Evolutionary conservation across 2,329 filamentous ascomycete genomes (phyloP), one percentile per base, ranked within the genome.

Genomic region (Anthostomella pinea): DNA sequence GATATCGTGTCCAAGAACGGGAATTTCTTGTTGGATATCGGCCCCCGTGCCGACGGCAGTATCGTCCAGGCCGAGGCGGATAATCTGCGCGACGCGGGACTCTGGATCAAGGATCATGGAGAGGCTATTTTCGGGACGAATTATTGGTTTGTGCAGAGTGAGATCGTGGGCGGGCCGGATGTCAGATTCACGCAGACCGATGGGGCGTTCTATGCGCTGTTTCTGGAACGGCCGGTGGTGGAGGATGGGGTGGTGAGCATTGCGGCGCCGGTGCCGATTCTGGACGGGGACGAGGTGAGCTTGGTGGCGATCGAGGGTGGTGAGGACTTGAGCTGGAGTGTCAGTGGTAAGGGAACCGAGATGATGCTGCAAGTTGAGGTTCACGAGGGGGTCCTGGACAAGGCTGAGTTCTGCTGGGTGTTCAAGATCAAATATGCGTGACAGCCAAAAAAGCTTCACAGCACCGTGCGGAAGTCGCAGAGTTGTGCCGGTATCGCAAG

Each of bases 121-220:
- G 74, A 79, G 50, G 73, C 73, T 2, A 67, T 81, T 14, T 79
- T 72, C 51, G 72, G 74, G 37, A 79, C 76, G 4, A 75, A 68
- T 1, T 77, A 75, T 37, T 57, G 56, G 54, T 53, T 54, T 22
- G 47, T 57, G 18, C 41, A 48, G 45, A 51, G 48, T n/a, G 46
- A 55, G 35, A 39, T 56, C 5, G 11, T 56, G 1, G 42, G 34
- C 0, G 48, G 46, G 8, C 25, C 45, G 8, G 55, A 66, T 6
- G 51, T 77, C 0, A 56, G 75, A 4, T 79, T 77, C 46, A 77
- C 75, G 3, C 67, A 68, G 46, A 76, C 66, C 0, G 40, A 59
- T 2, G 66, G 73, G 7, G 73, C 75, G 0, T 78, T 79, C 41
- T 79, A 77, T 45, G 60, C 77, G 23, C 44, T 68, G 10, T 64